Evolutionary conservation across 345 rosid species (phyloP), one percentile per base, ranked within the genome.

Genomic region (Melastoma malabathricum): DNA sequence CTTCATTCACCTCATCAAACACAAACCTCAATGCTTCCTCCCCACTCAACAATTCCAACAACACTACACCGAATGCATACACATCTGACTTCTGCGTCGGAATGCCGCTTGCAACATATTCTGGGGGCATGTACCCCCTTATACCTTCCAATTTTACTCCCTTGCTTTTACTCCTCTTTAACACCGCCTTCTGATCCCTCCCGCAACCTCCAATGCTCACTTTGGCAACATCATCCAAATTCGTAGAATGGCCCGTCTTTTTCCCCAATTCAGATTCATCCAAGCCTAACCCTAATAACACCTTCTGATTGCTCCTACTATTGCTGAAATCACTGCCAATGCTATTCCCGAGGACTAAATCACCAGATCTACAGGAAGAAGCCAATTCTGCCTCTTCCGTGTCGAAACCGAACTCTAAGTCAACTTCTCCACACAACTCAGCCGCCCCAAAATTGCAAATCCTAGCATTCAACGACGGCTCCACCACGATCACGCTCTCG

Each of bases 121-220:
- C 77, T 4, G 77, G 80, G 55, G 83, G 62, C 77, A 78, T 74
- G 53, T 74, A 78, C 23, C 77, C 83, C 34, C 73, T 69, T 6
- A 73, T 69, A 19, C 83, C 83, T 60, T 69, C 74, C 23, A 75
- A 67, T 51, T 66, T 74, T 58, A 58, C 49, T 4, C 15, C 50
- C 18, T 27, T 20, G 43, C 61, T 62, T 14, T 46, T 19, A 4
- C 27, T 3, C 58, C 68, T 64, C 23, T 29, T 16, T 14, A 50
- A 12, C 34, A 44, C 38, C 2, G 17, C 31, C 18, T 41, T 19
- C 43, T 19, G 13, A n/a, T 20, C 54, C 54, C 43, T 15, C 1
- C 2, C 0, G 13, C 27, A 13, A 12, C 16, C 48, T 34, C 2
- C 14, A 16, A 34, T 34, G 41, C 12, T 34, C 2, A 34, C 41